phyloP scores from a whole-genome alignment of 768 basidiomycete species.

The Strobilomyces echinocephalus region DNA sequence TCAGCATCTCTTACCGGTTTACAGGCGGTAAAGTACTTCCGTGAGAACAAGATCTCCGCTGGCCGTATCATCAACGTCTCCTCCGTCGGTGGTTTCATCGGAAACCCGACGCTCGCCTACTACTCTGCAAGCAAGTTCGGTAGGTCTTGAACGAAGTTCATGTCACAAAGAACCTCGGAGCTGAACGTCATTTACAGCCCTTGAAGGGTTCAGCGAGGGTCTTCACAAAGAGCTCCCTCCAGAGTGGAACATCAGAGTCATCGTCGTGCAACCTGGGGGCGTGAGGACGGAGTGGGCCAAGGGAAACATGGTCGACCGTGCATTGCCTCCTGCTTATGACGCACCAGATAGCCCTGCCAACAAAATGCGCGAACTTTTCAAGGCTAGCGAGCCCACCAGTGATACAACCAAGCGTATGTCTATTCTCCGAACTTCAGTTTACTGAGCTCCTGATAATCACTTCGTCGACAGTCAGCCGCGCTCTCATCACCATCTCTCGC shows the following conservation, averaged over 20 bases:
- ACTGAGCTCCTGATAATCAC: background rate
- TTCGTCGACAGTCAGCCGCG: constrained; percentile 10
- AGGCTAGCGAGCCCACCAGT: background rate
- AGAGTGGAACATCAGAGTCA: constrained; percentile 27
- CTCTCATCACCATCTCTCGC: constrained; percentile 15
- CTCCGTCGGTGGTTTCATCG: constrained; percentile 17
- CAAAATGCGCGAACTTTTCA: constrained; percentile 10
- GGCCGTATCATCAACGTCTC: constrained; percentile 24
- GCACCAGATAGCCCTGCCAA: constrained; percentile 13
- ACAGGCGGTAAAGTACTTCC: constrained; percentile 28
- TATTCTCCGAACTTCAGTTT: background rate
- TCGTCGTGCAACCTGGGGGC: constrained; percentile 19
- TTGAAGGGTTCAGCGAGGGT: constrained; percentile 25
- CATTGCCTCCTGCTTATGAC: constrained; percentile 15
- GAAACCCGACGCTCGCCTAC: constrained; percentile 14
- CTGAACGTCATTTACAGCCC: constrained; percentile 7
- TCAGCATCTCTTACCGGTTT: background rate
- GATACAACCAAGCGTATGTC: constrained; percentile 15
- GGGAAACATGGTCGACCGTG: constrained; percentile 12
- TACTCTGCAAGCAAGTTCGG: constrained; percentile 24
- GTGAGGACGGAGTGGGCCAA: constrained; percentile 21
- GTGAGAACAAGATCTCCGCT: constrained; percentile 23
- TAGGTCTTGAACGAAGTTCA: background rate
- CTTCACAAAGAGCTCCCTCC: constrained; percentile 19
- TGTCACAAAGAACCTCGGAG: too few relatives aligned